Evolutionary conservation across 768 basidiomycete species (phyloP).

Genomic region (Trametes cingulata): DNA sequence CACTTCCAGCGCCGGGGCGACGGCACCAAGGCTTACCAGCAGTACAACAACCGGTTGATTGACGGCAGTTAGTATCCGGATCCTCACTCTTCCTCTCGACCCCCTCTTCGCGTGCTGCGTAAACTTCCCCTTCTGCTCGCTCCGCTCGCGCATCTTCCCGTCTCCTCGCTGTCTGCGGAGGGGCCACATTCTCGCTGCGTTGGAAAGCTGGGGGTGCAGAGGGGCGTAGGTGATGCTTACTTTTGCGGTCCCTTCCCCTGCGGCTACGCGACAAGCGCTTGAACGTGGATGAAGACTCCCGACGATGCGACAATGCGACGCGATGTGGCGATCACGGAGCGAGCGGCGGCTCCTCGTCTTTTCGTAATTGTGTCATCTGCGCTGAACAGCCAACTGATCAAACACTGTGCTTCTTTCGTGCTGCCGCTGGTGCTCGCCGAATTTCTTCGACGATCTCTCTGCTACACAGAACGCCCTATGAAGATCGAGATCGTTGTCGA

Average conservation of each 20-base stretch:
- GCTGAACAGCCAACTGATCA: slow-evolving; percentile 40
- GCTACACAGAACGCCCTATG: slow-evolving; percentile 85
- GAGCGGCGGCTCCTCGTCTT: slow-evolving; percentile 16
- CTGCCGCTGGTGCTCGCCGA: slow-evolving; percentile 26
- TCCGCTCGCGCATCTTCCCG: slow-evolving; percentile 5
- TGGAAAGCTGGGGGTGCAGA: neutral
- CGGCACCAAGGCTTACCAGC: slow-evolving; percentile 86
- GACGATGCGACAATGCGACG: slow-evolving; percentile 8
- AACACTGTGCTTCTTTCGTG: slow-evolving; percentile 34
- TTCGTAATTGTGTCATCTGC: slow-evolving; percentile 33
- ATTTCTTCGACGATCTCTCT: slow-evolving; percentile 27
- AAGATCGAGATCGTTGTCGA: slow-evolving; percentile 98
- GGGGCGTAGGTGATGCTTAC: neutral
- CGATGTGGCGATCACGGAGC: slow-evolving; percentile 11
- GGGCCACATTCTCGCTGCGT: neutral
- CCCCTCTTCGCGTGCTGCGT: slow-evolving; percentile 32
- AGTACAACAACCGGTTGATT: slow-evolving; percentile 98
- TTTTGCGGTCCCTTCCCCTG: neutral
- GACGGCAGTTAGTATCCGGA: slow-evolving; percentile 99
- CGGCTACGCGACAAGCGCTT: slow-evolving; percentile 6
- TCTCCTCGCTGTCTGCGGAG: neutral
- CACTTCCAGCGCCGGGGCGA: slow-evolving; percentile 86
- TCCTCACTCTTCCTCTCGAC: slow-evolving; percentile 38
- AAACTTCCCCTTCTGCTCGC: slow-evolving; percentile 10
- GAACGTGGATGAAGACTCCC: slow-evolving; percentile 14